Conservation (phyloP, 2,329 filamentous ascomycete genomes). For the Cladosporium cucumerinum region DNA sequence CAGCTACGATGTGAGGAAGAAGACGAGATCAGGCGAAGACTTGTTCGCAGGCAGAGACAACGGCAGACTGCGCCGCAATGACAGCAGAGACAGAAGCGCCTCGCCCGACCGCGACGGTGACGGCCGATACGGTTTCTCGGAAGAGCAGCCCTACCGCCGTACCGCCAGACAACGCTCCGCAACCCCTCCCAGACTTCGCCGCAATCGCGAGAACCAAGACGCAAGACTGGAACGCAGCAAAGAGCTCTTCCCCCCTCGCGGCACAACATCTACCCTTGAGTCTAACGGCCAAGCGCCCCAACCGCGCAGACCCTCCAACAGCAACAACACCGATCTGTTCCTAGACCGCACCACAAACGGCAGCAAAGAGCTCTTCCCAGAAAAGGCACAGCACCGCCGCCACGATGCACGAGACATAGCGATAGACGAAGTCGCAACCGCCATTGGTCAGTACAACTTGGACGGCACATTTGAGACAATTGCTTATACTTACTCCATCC, state of each 20-base stretch:
- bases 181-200: conserved; percentile 33
- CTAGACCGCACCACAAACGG: conserved; percentile 23
- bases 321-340: conserved; percentile 24
- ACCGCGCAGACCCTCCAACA: conserved; percentile 5
- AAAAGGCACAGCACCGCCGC: conserved; percentile 43
- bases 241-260: conserved; percentile 39
- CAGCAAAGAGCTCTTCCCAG: conserved; percentile 37
- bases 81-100: conserved; percentile 60
- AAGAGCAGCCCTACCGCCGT: conserved; percentile 46
- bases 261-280: conserved; percentile 6
- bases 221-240: conserved; percentile 30
- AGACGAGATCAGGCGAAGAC: conserved; percentile 30
- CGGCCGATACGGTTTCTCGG: conserved; percentile 48
- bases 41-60: conserved; percentile 32
- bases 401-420: conserved; percentile 41
- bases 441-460: conserved; percentile 28
- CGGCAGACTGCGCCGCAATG: conserved; percentile 51
- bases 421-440: conserved; percentile 24
- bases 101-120: conserved; percentile 52
- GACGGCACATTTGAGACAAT: conserved; percentile 19
- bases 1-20: conserved; percentile 19
- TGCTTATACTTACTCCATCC: conserved; percentile 19
- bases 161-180: conserved; percentile 43
- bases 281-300: conserved; percentile 2
- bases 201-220: conserved; percentile 23